These are phyloP conservation scores for Postia placenta DNA, from an alignment of 768 basidiomycete species.

Conservation along the genomic window DNA sequence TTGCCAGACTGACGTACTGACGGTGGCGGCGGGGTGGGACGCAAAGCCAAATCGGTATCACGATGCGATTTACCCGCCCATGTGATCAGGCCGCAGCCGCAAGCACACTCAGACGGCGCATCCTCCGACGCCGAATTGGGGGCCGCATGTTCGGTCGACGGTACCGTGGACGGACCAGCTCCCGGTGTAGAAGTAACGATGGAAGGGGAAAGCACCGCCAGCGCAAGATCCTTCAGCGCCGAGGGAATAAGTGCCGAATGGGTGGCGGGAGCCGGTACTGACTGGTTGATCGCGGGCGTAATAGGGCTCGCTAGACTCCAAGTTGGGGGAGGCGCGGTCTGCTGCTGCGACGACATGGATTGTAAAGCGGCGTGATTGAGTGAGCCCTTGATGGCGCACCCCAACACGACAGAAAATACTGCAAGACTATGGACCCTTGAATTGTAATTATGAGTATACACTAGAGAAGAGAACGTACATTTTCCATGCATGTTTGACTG, in stretches of 20 bases:
- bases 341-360: neutral
- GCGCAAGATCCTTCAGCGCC: conserved; percentile 25
- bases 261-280: conserved; percentile 4
- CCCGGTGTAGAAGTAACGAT: conserved; percentile 12
- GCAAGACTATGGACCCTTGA: conserved; percentile 45
- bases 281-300: conserved; percentile 11
- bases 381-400: conserved; percentile 44
- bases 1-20: conserved; percentile 12
- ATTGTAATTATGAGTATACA: conserved; percentile 1
- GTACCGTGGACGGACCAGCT: conserved; percentile 6
- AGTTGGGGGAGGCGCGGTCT: neutral
- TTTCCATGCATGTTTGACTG: conserved; percentile 53
- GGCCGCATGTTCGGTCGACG: conserved; percentile 9
- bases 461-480: conserved; percentile 41
- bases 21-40: conserved; percentile 15
- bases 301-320: conserved; percentile 5
- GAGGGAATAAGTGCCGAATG: conserved; percentile 13
- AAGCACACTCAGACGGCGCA: conserved; percentile 21
- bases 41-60: conserved; percentile 19
- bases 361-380: conserved; percentile 27
- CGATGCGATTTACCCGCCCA: conserved; percentile 20
- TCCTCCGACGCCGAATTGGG: neutral
- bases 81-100: conserved; percentile 24
- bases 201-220: conserved; percentile 29
- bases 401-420: conserved; percentile 60